Conservation (phyloP, 2,329 filamentous ascomycete genomes). For the Incumbomyces lentus region DNA sequence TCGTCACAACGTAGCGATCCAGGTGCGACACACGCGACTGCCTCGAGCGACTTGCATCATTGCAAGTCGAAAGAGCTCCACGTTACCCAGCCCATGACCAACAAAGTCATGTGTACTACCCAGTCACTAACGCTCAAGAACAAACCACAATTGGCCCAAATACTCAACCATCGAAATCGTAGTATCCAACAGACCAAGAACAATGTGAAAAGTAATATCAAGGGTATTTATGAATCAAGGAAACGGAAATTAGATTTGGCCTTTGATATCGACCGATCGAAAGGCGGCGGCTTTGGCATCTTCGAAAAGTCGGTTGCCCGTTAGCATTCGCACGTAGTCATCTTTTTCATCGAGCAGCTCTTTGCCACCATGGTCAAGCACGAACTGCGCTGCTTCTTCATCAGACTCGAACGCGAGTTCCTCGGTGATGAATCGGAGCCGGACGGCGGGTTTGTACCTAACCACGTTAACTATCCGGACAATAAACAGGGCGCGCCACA, state of each 20-base stretch:
- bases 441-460: constrained; percentile 87
- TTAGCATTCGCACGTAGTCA: constrained; percentile 62
- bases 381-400: constrained; percentile 79
- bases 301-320: constrained; percentile 73
- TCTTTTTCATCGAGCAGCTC: constrained; percentile 63
- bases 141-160: no score
- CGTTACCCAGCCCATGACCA: no score
- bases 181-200: no score
- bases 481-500: constrained; percentile 21
- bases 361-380: constrained; percentile 69
- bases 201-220: constrained; percentile 6
- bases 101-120: no score
- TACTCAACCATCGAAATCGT: no score
- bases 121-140: no score
- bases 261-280: constrained; percentile 87
- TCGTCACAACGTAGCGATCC: no score
- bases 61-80: no score
- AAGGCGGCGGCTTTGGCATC: constrained; percentile 62
- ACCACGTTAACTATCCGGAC: constrained; percentile 35
- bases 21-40: no score
- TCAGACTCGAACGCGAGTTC: constrained; percentile 94
- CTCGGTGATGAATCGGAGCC: constrained; percentile 83
- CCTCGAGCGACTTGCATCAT: no score
- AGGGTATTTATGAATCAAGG: not conserved
- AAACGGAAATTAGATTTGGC: constrained; percentile 55